Base-by-base conservation (phyloP, 495 filamentous ascomycete genomes). In the Jackrogersella multiformis region DNA sequence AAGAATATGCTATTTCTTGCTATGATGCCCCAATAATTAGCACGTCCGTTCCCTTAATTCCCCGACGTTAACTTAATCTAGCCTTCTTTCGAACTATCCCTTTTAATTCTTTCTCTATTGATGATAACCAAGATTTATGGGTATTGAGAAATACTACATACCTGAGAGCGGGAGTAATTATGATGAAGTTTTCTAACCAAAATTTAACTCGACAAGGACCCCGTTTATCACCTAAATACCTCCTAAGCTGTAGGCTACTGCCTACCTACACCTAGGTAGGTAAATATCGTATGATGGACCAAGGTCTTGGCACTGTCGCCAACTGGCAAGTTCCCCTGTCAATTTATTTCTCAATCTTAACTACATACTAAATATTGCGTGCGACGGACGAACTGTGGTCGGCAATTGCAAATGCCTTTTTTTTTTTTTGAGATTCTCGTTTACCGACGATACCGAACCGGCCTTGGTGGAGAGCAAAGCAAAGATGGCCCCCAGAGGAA, bases 401-500 rank as follows among this genome's bases (percentile, higher is more conserved):
- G 30, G 16, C 30, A 28, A 59, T 36, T 38, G 15, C 44, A 45
- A 45, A 32, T 39, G n/a, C 4, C n/a, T n/a, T n/a, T n/a, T n/a
- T n/a, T n/a, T n/a, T 3, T 36, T 36, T 8, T 24, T n/a, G 7
- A 36, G 9, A 5, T 8, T 16, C 28, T 30, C 34, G 2, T 12
- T n/a, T 42, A 30, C 36, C 2, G 36, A 42, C 42, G 35, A 56
- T 12, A 59, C 5, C 38, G 5, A n/a, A 10, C 26, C 16, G 13
- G 26, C 1, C 20, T 9, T 28, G 18, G 18, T 12, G 30, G 30
- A 38, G 28, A 56, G 16, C 12, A 32, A n/a, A n/a, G 35, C 16
- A 30, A 7, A 30, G 1, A 70, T 70, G 67, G 56, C 67, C 16
- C 6, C 38, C 4, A 54, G 67, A 54, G 67, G 61, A 7, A 70